phyloP scores from a whole-genome alignment of 768 basidiomycete species.

The Leccinum subgranulosum region DNA sequence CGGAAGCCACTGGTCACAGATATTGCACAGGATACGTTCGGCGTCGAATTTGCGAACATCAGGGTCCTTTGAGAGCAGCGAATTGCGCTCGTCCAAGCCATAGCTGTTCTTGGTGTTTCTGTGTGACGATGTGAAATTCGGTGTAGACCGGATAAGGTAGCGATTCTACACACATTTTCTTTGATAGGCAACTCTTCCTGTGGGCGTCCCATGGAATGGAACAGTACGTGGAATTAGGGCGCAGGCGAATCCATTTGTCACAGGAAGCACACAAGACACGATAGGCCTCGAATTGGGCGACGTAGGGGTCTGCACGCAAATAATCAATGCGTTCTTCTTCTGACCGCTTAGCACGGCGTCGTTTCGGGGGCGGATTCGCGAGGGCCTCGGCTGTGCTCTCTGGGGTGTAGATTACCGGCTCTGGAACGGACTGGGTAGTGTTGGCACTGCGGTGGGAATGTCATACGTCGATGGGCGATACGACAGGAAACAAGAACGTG shows the following conservation, averaged over 20 bases:
- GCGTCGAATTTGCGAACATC: constrained; percentile 74
- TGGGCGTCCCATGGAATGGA: constrained; percentile 90
- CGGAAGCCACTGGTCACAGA: constrained; percentile 67
- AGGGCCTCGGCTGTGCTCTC: constrained; percentile 40
- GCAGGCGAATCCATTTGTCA: constrained; percentile 83
- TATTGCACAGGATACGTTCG: constrained; percentile 65
- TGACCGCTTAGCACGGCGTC: constrained; percentile 70
- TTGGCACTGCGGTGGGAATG: constrained; percentile 22
- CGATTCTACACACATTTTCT: constrained; percentile 56
- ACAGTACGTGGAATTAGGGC: constrained; percentile 84
- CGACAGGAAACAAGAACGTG: constrained; percentile 1
- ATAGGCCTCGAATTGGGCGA: constrained; percentile 78
- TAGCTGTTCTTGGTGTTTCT: constrained; percentile 48
- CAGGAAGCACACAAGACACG: constrained; percentile 76
- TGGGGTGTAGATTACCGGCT: constrained; percentile 43
- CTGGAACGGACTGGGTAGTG: constrained; percentile 30
- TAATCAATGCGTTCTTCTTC: constrained; percentile 78
- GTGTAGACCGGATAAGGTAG: constrained; percentile 2
- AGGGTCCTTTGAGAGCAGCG: constrained; percentile 59
- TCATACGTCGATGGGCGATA: constrained; percentile 6
- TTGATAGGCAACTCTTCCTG: constrained; percentile 76
- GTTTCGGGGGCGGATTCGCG: constrained; percentile 54
- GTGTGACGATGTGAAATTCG: constrained; percentile 6
- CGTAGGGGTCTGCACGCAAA: constrained; percentile 65
- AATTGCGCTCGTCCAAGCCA: constrained; percentile 59